Conservation (phyloP, 1,139 yeast species). For the Oligophagozyma castellii region DNA sequence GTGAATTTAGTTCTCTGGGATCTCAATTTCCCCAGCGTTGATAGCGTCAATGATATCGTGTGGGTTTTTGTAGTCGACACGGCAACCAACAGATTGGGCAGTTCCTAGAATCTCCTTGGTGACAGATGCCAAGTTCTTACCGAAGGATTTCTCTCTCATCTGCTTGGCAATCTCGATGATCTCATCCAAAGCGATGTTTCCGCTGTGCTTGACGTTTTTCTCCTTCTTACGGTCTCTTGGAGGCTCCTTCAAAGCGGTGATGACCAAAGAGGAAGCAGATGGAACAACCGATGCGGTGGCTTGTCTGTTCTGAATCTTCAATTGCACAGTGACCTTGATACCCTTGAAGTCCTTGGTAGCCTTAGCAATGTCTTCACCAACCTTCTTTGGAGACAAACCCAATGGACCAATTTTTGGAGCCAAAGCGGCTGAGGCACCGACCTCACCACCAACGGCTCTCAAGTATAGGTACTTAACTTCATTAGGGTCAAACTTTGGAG, state of each 20-base stretch:
- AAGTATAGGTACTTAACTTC: slow-evolving; percentile 98
- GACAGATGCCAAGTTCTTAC: slow-evolving; percentile 94
- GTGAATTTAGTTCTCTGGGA: slow-evolving; percentile 63
- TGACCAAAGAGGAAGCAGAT: slow-evolving; percentile 97
- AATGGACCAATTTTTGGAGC: slow-evolving; percentile 99
- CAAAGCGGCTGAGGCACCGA: slow-evolving; percentile 98
- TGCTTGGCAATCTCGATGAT: slow-evolving; percentile 95
- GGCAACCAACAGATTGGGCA: slow-evolving; percentile 98
- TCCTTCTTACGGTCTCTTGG: slow-evolving; percentile 99
- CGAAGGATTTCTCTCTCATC: slow-evolving; percentile 95
- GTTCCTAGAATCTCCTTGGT: slow-evolving; percentile 99
- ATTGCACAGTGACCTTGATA: slow-evolving; percentile 96
- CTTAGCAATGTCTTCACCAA: slow-evolving; percentile 99
- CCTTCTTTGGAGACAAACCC: slow-evolving; percentile 99
- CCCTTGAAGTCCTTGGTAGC: slow-evolving; percentile 99
- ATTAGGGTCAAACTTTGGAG: slow-evolving; percentile 96
- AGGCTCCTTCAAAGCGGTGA: slow-evolving; percentile 98
- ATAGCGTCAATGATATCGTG: slow-evolving; percentile 97
- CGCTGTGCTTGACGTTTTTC: slow-evolving; percentile 98
- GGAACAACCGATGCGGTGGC: slow-evolving; percentile 99
- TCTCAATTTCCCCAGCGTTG: slow-evolving; percentile 96
- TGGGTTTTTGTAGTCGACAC: slow-evolving; percentile 99
- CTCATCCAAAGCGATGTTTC: slow-evolving; percentile 96
- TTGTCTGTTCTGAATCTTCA: slow-evolving; percentile 99
- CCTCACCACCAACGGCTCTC: slow-evolving; percentile 99